Evolutionary conservation across 2,329 filamentous ascomycete species (phyloP), one percentile per base, ranked within the genome.

Genomic region (Scedosporium apiospermum): DNA sequence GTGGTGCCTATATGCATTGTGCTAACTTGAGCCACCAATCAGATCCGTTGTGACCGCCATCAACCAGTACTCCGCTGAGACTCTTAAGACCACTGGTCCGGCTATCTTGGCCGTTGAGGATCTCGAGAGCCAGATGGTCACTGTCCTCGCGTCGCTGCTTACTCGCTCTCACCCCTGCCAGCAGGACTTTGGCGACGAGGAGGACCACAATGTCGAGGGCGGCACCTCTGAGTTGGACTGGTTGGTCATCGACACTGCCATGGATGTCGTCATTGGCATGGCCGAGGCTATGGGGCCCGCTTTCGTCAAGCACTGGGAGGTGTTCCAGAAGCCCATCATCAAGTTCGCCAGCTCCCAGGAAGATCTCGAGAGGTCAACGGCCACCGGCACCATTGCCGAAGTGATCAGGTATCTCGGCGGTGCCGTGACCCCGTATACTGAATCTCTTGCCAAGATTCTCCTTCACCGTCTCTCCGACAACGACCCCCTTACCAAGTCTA

Each of bases 211-310:
- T n/a, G 80, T 87, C 9, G 85, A 89, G 63, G 79, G 79, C 62
- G 93, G 92, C 72, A 89, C 89, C 34, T 96, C 93, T 2, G 95
- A 99, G 78, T 96, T 96, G 71, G 95, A 98, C 79, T 98, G 95
- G 95, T 85, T 97, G 18, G 88, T 96, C 60, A 89, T 98, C 62
- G 95, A 99, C 78, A 96, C 92, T 9, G 93, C 91, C 42, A 84
- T 98, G 62, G 95, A 98, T 67, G 91, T 96, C 57, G 82, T 97
- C 60, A 91, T 91, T 60, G 91, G 90, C 44, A 84, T 98, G 49
- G 88, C 93, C 21, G 85, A 86, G 57, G 91, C 91, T 38, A 86
- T 98, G 14, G 95, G 95, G 46, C 75, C 83, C 23, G 86, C 87
- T 68, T 98, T 97, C 70, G 82, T 83, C 63, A 89, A 96, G 78